Conservation (phyloP, 2,329 filamentous ascomycete species). For the Cytospora piceicola region DNA sequence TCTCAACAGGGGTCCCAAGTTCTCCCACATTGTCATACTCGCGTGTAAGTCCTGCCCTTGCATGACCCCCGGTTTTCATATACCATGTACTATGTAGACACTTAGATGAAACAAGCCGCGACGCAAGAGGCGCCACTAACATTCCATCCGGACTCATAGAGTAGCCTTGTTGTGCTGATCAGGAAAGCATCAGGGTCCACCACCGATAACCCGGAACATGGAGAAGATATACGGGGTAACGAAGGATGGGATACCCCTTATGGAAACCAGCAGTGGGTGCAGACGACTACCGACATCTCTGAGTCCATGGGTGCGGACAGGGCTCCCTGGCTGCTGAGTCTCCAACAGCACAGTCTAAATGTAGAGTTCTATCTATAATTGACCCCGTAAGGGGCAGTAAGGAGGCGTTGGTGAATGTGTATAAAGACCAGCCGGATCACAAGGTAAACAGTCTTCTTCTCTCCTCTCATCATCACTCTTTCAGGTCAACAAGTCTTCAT, state of each 20-base stretch:
- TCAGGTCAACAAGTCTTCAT: slow-evolving; percentile 17
- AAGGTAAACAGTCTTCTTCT: neutral
- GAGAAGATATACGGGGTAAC: neutral
- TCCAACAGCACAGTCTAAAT: neutral
- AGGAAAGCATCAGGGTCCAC: neutral
- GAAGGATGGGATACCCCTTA: neutral
- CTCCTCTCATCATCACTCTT: slow-evolving; percentile 17
- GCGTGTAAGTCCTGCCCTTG: slow-evolving; percentile 11
- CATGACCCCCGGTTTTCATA: slow-evolving; percentile 19
- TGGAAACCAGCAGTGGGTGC: neutral
- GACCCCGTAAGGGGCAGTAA: neutral
- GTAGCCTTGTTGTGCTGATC: neutral
- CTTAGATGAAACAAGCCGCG: slow-evolving; percentile 11
- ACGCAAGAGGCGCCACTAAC: slow-evolving; percentile 7
- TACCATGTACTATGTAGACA: neutral
- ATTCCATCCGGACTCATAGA: neutral
- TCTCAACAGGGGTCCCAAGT: neutral
- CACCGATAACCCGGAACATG: neutral
- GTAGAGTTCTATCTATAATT: neutral
- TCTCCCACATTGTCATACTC: neutral
- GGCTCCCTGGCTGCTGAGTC: neutral
- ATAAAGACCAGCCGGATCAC: slow-evolving; percentile 8
- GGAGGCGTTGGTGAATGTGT: neutral
- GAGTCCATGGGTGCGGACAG: neutral
- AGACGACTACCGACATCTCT: slow-evolving; percentile 11